These are phyloP conservation scores for Diddensiella santjacobensis DNA, from an alignment of 805 yeast genomes.

Conservation along the genomic window DNA sequence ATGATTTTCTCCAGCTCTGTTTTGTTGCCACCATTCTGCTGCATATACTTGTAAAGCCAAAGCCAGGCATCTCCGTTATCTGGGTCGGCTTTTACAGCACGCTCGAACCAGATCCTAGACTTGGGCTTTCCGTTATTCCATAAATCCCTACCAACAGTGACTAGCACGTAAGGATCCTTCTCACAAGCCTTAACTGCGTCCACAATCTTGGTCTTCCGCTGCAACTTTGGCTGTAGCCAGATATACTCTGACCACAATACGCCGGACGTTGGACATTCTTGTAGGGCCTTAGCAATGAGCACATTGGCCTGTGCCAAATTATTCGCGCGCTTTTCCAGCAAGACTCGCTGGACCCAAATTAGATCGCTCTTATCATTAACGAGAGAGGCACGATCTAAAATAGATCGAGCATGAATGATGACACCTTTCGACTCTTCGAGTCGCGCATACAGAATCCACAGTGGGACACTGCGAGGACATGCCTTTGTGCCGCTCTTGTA, in stretches of 20 bases:
- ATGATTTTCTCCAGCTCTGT: constrained; percentile 39
- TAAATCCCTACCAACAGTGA: constrained; percentile 63
- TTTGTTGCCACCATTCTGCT: constrained; percentile 25
- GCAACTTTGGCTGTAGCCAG: constrained; percentile 39
- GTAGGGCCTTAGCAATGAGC: constrained; percentile 55
- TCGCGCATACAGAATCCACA: constrained; percentile 56
- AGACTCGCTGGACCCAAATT: constrained; percentile 57
- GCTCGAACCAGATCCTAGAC: constrained; percentile 70
- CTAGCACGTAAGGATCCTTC: constrained; percentile 55
- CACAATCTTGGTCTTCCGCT: constrained; percentile 54
- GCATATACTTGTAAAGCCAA: constrained; percentile 49
- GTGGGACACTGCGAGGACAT: constrained; percentile 40
- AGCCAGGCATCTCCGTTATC: constrained; percentile 77
- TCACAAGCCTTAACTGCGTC: constrained; percentile 69
- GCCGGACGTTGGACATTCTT: constrained; percentile 55
- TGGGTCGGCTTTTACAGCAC: constrained; percentile 54
- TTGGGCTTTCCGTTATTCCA: constrained; percentile 61
- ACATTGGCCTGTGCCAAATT: constrained; percentile 51
- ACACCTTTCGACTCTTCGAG: constrained; percentile 45
- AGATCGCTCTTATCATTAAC: constrained; percentile 46
- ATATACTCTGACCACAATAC: constrained; percentile 65
- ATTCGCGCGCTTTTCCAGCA: constrained; percentile 51
- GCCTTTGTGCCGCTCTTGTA: constrained; percentile 47
- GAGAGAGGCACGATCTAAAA: constrained; percentile 62
- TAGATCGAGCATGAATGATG: constrained; percentile 61